Conservation (phyloP, 2,329 filamentous ascomycete genomes). For the Xylaria hypoxylon region DNA sequence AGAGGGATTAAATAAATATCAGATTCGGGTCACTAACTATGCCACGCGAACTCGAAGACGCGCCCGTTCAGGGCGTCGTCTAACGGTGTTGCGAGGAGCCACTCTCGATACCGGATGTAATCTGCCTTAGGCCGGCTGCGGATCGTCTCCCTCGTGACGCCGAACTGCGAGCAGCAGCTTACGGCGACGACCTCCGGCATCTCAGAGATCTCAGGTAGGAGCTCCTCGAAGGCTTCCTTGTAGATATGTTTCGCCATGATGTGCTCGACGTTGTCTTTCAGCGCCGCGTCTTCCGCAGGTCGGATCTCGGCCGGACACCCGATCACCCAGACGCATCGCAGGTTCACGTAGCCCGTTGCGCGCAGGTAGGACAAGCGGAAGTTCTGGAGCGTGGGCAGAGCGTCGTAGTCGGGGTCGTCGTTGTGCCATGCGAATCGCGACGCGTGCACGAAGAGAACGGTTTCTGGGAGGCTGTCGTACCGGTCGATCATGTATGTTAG, state of each 20-base stretch:
- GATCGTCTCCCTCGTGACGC: conserved; percentile 66
- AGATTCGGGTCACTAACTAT: conserved; percentile 59
- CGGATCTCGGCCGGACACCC: conserved; percentile 65
- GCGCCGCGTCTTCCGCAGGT: conserved; percentile 53
- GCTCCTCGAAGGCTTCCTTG: conserved; percentile 56
- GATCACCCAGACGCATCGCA: conserved; percentile 69
- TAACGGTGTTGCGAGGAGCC: conserved; percentile 68
- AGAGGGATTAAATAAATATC: no score
- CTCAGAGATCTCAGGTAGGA: conserved; percentile 55
- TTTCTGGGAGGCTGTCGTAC: conserved; percentile 59
- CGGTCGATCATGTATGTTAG: conserved; percentile 64
- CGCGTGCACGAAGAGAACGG: conserved; percentile 60
- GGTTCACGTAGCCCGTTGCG: conserved; percentile 68
- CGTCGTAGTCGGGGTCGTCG: conserved; percentile 66
- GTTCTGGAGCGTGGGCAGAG: conserved; percentile 61
- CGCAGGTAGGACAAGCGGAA: conserved; percentile 64
- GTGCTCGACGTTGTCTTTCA: conserved; percentile 52
- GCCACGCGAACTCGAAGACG: conserved; percentile 75
- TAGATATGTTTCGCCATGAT: conserved; percentile 58
- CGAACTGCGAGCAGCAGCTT: conserved; percentile 75
- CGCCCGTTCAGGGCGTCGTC: conserved; percentile 67
- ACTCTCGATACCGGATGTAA: conserved; percentile 68
- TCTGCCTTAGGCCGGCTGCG: conserved; percentile 60
- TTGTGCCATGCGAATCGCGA: conserved; percentile 65
- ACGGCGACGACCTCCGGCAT: conserved; percentile 64